Evolutionary conservation across 257 asterid species (phyloP), one percentile per base, ranked within the genome.

Genomic region (Solanum rostratum): DNA sequence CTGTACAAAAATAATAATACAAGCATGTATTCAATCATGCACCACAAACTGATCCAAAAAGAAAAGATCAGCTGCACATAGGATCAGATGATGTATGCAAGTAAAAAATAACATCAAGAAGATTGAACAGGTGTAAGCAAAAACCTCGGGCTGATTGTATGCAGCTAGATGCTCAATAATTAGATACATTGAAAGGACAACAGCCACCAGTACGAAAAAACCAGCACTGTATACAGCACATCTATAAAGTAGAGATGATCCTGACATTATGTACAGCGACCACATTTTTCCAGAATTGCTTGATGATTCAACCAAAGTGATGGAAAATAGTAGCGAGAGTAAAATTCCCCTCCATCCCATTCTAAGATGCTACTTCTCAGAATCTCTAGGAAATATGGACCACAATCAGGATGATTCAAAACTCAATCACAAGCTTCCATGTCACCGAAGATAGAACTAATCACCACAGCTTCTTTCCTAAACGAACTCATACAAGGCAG

Each of bases 121-220:
- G 24, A 79, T 79, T 73, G 71, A 84, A 55, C 12, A 45, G 86
- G 79, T 20, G 14, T 41, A 43, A 73, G 80, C 69, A 88, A 93
- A 11, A 87, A 95, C 99, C 99, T 92, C 98, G 24, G 98, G 99
- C 90, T 93, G 97, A 85, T 95, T 88, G 89, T 95, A 96, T 2
- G 98, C 93, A 85, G 96, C 93, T 88, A 96, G 90, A 90, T 96
- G 98, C 95, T 95, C 99, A 37, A 96, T 93, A 69, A 93, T 90
- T 52, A 96, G 97, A 87, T 90, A 93, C 93, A 92, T 88, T 13
- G 99, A 93, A 81, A 96, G 91, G 87, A 94, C 74, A 80, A 96
- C 91, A 87, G 98, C 96, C 87, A 88, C 97, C 76, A 93, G 88
- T 8, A 96, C 99, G 88, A 92, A 95, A 49, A 95, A 79, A 53